A percentile compares a stretch with the other conserved stretches of the same genome.
Evolutionary conservation across 1,139 yeast genomes (phyloP).

Genomic region (Suhomyces yuchorum): DNA sequence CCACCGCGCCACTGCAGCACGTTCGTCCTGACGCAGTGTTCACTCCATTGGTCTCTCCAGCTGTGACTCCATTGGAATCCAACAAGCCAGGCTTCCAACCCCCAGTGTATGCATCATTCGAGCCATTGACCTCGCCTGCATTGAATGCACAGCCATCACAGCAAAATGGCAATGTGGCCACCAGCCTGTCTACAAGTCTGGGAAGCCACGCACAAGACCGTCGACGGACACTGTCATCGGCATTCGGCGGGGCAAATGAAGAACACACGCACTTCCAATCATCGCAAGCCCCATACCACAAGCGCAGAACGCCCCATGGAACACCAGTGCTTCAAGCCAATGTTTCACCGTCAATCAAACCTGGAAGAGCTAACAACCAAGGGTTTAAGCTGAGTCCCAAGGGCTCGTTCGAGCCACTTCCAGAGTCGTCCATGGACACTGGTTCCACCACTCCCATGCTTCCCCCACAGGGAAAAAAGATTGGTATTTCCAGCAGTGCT

Average conservation of each 20-base stretch:
- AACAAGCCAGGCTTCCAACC: slow-evolving; percentile 31
- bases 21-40: slow-evolving; percentile 54
- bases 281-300: slow-evolving; percentile 18
- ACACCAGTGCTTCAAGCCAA: slow-evolving; percentile 44
- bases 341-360: slow-evolving; percentile 24
- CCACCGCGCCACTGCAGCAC: slow-evolving; percentile 25
- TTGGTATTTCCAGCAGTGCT: slow-evolving; percentile 19
- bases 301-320: slow-evolving; percentile 52
- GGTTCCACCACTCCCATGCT: slow-evolving; percentile 37
- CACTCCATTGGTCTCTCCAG: slow-evolving; percentile 79
- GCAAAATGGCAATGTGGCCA: background rate
- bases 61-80: slow-evolving; percentile 63
- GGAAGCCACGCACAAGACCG: slow-evolving; percentile 17
- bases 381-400: slow-evolving; percentile 15
- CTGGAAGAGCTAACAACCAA: slow-evolving; percentile 5
- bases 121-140: slow-evolving; percentile 68
- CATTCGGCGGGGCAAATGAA: slow-evolving; percentile 31
- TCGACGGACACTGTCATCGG: slow-evolving; percentile 40
- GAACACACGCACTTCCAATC: slow-evolving; percentile 18
- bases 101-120: slow-evolving; percentile 40
- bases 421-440: slow-evolving; percentile 36
- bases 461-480: slow-evolving; percentile 39
- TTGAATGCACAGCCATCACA: slow-evolving; percentile 46
- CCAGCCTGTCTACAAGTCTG: background rate
- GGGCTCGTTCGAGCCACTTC: slow-evolving; percentile 34